Base-by-base conservation (phyloP, 2,329 filamentous ascomycete genomes). In the Aschersonia sp. region DNA sequence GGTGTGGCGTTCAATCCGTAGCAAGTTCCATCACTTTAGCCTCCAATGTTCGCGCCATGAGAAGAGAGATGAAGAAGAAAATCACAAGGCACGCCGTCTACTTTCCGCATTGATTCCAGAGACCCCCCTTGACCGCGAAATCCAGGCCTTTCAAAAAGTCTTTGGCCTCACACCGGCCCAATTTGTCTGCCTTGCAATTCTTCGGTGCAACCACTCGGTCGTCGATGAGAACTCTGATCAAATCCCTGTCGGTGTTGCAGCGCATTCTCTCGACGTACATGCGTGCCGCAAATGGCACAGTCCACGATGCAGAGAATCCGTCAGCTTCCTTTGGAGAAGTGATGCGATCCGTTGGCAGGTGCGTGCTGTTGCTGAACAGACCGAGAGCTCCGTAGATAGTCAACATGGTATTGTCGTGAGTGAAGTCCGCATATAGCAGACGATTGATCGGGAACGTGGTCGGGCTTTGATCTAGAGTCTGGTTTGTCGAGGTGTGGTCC, bases 211-310 rank as follows among this genome's bases (percentile, higher is more conserved):
- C 70, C 2, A 95, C 86, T 30, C 86, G 75, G 58, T 94, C 87
- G 63, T 95, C 95, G 37, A 95, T 69, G 50, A 95, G 65, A 5
- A 94, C 72, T 39, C 89, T 74, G 9, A 95, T 85, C 46, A 83
- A 69, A 62, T 92, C 84, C 58, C 87, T 77, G 2, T 64, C 58
- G 10, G 41, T 52, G 8, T 51, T 67, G 61, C 89, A 95, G 41
- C 64, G 65, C 76, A 95, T 81, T 72, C 90, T 92, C 72, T 95
- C 89, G 37, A 95, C 77, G 61, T 94, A 94, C 63, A 87, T 76
- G 47, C 88, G 72, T 14, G 78, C 81, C 0, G 75, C 85, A 64
- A 95, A 95, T 0, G 89, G 85, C 14, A 94, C 87, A 0, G 79
- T 77, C 82, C 84, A 90, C 11, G 81, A 74, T 1, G 86, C 78